Percentiles rank a stretch among this genome's conserved stretches.
phyloP scores from a whole-genome alignment of 2,329 filamentous ascomycete species.

The Fusarium oligoseptatum region DNA sequence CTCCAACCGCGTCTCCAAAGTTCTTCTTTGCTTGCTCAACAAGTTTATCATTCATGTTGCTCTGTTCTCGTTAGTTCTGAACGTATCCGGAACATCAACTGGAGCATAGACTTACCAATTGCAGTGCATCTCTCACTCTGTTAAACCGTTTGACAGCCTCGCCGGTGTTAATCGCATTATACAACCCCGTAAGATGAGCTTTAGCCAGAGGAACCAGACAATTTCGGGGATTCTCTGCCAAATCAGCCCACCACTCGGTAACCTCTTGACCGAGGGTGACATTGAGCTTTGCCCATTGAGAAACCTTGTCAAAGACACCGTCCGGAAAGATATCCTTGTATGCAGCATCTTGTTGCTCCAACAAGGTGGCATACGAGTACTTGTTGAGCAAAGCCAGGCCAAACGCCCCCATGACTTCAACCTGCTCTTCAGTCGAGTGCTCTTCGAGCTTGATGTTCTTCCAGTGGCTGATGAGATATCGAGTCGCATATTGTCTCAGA shows the following conservation, averaged over 20 bases:
- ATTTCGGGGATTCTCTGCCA: conserved; percentile 32
- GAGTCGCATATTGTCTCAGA: conserved; percentile 28
- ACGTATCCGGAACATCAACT: no score
- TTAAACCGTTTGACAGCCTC: conserved; percentile 22
- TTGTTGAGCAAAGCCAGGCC: conserved; percentile 34
- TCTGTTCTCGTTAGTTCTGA: conserved; percentile 19
- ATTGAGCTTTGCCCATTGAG: conserved; percentile 33
- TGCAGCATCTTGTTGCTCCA: conserved; percentile 19
- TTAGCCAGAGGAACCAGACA: conserved; percentile 32
- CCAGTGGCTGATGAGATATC: conserved; percentile 39
- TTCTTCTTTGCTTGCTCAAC: conserved; percentile 35
- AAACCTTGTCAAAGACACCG: conserved; percentile 18
- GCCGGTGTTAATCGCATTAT: conserved; percentile 14
- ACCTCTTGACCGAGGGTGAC: conserved; percentile 20
- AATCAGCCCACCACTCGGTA: conserved; percentile 37
- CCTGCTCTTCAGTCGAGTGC: conserved; percentile 29
- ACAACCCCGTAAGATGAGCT: conserved; percentile 35
- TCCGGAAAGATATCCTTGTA: conserved; percentile 22
- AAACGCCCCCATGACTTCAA: conserved; percentile 42
- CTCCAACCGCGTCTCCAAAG: conserved; percentile 22
- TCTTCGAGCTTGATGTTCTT: conserved; percentile 28
- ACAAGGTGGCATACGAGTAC: conserved; percentile 26
- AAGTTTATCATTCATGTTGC: conserved; percentile 28
- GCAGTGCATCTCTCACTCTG: conserved; percentile 19
- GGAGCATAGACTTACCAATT: conserved; percentile 23